Evolutionary conservation across 2,329 filamentous ascomycete species (phyloP), one percentile per base, ranked within the genome.

Genomic region (Cladosporium oxysporum): DNA sequence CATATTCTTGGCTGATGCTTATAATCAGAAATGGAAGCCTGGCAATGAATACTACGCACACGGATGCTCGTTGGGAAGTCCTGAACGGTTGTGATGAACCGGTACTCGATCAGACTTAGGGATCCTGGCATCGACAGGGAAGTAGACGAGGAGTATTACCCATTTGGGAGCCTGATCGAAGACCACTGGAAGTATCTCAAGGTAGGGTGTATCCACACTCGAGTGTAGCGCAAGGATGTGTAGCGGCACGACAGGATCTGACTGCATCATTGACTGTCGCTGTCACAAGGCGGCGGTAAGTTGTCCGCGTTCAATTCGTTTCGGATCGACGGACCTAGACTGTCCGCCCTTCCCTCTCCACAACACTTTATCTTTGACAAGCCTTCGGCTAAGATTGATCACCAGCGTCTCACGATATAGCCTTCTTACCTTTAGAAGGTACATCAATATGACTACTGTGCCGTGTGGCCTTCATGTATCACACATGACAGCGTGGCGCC

Each of bases 321-420:
- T 55, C 52, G 52, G 52, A 29, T 33, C 28, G 52, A 55, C 52
- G 52, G 52, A 55, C 52, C 52, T 21, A 33, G 52, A 55, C 29
- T 12, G 16, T 55, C 52, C 52, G 52, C n/a, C 18, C 10, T 53
- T 33, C 6, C 14, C 14, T 31, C 52, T 29, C 52, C 52, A 55
- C 52, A 55, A 23, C 28, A 55, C 52, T 55, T 33, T 55, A 55
- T 55, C 16, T 18, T 11, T 31, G 28, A 55, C 52, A 55, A 33
- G 28, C 18, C 16, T 55, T 31, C 28, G 4, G 28, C 28, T 8
- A 55, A 21, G 31, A 33, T 18, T 14, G 52, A 31, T 33, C 28
- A 55, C 8, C 31, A 14, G 18, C 18, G 31, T 33, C 52, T 31
- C 28, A 12, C 6, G 18, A 29, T 29, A 6, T n/a, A 28, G 14